These are phyloP conservation scores for Calocybe gambosa DNA, from an alignment of 1,284 basidiomycete genomes.

Conservation along the genomic window DNA sequence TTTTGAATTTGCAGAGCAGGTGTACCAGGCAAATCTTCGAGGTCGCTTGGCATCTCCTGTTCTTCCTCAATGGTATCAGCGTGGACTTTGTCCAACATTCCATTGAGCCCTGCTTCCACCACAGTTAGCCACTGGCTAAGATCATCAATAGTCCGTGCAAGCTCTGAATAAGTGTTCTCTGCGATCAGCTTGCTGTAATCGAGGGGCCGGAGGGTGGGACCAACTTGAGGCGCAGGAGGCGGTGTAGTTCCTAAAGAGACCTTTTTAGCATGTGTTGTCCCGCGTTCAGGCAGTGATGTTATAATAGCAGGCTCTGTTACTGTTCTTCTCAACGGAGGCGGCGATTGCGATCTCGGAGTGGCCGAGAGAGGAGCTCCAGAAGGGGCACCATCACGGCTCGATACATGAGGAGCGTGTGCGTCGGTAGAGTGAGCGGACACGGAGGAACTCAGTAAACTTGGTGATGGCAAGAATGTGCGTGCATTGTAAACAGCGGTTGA, in stretches of 20 bases:
- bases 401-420: constrained; percentile 14
- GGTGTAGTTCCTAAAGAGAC: constrained; percentile 13
- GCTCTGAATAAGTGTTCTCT: constrained; percentile 62
- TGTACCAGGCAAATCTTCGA: constrained; percentile 15
- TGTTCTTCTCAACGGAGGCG: constrained; percentile 21
- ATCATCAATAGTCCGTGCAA: constrained; percentile 75
- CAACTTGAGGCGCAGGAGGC: constrained; percentile 14
- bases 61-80: constrained; percentile 53
- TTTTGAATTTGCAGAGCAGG: constrained; percentile 2
- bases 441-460: constrained; percentile 35
- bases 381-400: constrained; percentile 25
- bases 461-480: constrained; percentile 35
- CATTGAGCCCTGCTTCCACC: constrained; percentile 66
- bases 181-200: constrained; percentile 62
- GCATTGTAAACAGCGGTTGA: constrained; percentile 45
- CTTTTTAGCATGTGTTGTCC: constrained; percentile 10
- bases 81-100: constrained; percentile 48
- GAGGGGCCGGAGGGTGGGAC: constrained; percentile 48
- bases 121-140: constrained; percentile 77
- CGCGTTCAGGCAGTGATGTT: constrained; percentile 5
- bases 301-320: constrained; percentile 21
- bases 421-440: constrained; percentile 13
- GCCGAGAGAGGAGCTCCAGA: constrained; percentile 31
- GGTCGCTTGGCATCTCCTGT: constrained; percentile 32
- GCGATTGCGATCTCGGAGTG: constrained; percentile 33